Evolutionary conservation across 495 filamentous ascomycete genomes (phyloP).

Genomic region (Lasiosphaeria hispida): DNA sequence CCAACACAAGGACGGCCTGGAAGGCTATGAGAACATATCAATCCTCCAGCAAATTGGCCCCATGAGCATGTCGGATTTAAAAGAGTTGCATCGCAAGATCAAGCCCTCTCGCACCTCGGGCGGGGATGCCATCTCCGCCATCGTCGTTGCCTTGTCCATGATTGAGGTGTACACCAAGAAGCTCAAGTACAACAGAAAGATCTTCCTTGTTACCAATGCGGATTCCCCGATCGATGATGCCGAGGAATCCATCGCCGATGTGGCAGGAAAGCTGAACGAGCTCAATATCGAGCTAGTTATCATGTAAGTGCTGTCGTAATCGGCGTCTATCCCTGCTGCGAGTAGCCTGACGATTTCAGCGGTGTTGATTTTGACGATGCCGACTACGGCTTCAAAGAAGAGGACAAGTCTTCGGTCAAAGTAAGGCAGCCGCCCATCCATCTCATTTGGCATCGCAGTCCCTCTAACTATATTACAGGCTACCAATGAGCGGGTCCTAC

Average conservation of each 20-base stretch:
- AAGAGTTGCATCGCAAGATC: constrained; percentile 59
- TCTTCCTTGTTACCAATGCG: constrained; percentile 83
- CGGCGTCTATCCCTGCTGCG: not conserved
- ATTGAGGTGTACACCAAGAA: constrained; percentile 79
- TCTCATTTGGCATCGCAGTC: not conserved
- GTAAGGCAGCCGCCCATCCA: constrained; percentile 28
- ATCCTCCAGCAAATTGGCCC: constrained; percentile 69
- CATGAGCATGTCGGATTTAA: constrained; percentile 68
- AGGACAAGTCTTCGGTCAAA: constrained; percentile 75
- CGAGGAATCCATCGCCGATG: constrained; percentile 60
- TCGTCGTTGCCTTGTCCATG: constrained; percentile 83
- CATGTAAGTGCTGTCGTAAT: constrained; percentile 56
- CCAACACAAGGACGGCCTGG: constrained; percentile 50
- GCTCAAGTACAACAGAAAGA: constrained; percentile 81
- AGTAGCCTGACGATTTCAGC: constrained; percentile 40
- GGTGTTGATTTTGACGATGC: constrained; percentile 93
- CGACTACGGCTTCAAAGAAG: constrained; percentile 90
- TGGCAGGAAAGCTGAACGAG: constrained; percentile 67
- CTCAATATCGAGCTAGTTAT: constrained; percentile 74
- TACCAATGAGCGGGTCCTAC: constrained; percentile 67
- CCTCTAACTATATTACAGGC: not conserved
- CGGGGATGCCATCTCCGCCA: constrained; percentile 83
- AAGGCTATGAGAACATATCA: constrained; percentile 74
- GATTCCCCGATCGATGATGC: constrained; percentile 60
- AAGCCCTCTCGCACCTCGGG: constrained; percentile 54